Evolutionary conservation across 306 rosid genomes (phyloP), one percentile per base, ranked within the genome.

Genomic region (Erythrophleum fordii): DNA sequence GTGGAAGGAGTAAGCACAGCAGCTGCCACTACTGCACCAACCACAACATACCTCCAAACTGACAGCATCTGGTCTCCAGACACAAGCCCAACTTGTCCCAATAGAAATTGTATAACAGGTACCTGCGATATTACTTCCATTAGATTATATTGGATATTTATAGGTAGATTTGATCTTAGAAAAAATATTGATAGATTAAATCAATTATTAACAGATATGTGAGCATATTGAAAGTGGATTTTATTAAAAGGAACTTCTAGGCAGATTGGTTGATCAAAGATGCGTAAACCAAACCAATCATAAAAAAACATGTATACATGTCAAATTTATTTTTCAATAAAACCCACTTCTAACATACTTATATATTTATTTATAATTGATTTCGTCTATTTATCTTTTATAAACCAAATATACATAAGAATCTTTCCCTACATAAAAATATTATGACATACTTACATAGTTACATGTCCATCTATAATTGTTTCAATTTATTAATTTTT

Each of bases 31-130:
- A 93, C 97, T 10, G 97, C 99, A 0, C 99, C 99, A 28, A 95
- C 97, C 81, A 95, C 94, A 41, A 93, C 97, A 59, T 93, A 95
- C 86, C 99, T 95, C 99, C 99, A 95, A 81, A 95, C 75, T 23
- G 99, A 95, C 72, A 95, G 86, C 99, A 95, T 95, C 88, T 91
- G 90, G 84, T 95, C 97, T 74, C 99, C 97, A 5, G 94, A 64
- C 45, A 95, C 94, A 16, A 95, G 83, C 49, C 99, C 97, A 41
- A 91, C 87, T 85, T 95, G 97, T 79, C 97, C 97, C 49, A 93
- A 86, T 44, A 95, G 90, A 31, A 95, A 3, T 80, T 95, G 97
- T 78, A 93, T 90, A 5, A 95, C 97, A 34, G 97, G 97, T 55
- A 95, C 95, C 97, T 95, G 85, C 59, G 88, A 80, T 2, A 49